A percentile compares a stretch with the other conserved stretches of the same genome.
Conservation (phyloP, 140 eudicot genomes). For the Stevia rebaudiana region DNA sequence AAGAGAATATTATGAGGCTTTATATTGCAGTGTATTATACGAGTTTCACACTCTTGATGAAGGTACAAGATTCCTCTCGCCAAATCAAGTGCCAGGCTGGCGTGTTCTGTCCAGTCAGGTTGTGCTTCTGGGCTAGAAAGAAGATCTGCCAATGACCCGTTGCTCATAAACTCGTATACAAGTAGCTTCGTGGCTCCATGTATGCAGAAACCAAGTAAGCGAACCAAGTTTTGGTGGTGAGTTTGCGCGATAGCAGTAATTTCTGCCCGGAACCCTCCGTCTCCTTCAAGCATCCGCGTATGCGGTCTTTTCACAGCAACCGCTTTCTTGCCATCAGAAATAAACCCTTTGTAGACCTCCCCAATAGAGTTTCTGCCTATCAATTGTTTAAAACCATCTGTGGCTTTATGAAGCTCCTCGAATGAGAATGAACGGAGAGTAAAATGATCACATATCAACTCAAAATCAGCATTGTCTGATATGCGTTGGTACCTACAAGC, state of each 20-base stretch:
- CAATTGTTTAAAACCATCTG: constrained; percentile 39
- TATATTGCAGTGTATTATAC: constrained; percentile 68
- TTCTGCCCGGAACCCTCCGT: constrained; percentile 43
- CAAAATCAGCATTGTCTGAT: constrained; percentile 3
- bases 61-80: constrained; percentile 63
- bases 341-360: constrained; percentile 38
- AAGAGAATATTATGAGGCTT: constrained; percentile 64
- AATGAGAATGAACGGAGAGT: constrained; percentile 32
- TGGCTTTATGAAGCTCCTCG: constrained; percentile 29
- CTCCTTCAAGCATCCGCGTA: constrained; percentile 44
- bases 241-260: constrained; percentile 48
- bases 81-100: constrained; percentile 36
- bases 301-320: constrained; percentile 60
- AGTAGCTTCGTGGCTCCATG: constrained; percentile 46
- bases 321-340: constrained; percentile 26
- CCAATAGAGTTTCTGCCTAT: constrained; percentile 36
- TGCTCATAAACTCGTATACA: constrained; percentile 66
- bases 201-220: constrained; percentile 55
- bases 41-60: constrained; percentile 63
- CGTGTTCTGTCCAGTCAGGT: constrained; percentile 37
- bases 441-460: constrained; percentile 11
- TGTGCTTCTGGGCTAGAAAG: constrained; percentile 25
- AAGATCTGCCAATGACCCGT: constrained; percentile 55
- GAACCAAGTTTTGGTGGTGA: constrained; percentile 59
- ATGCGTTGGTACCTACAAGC: constrained; percentile 18